A percentile compares a stretch with the other conserved stretches of the same genome.
Evolutionary conservation across 768 basidiomycete genomes (phyloP).

Genomic region (Piloderma croceum): DNA sequence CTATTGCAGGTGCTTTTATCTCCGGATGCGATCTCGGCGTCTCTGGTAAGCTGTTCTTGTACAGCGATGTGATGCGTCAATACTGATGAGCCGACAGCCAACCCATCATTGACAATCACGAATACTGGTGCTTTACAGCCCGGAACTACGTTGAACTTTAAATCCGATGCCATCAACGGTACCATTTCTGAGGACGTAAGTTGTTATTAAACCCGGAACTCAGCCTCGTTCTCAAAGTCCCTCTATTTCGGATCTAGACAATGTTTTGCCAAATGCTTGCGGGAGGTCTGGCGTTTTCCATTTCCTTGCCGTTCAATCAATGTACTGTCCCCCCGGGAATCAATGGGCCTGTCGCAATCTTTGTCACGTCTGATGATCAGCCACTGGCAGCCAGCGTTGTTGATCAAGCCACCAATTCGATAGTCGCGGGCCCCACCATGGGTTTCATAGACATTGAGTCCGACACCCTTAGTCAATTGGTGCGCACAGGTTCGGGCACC

Average conservation of each 20-base stretch:
- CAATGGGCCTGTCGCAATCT: constrained; percentile 73
- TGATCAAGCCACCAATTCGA: constrained; percentile 45
- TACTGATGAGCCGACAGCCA: constrained; percentile 34
- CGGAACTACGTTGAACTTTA: constrained; percentile 62
- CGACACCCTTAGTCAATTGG: constrained; percentile 46
- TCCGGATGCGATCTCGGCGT: constrained; percentile 62
- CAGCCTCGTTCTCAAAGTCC: constrained; percentile 6
- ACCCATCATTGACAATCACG: constrained; percentile 55
- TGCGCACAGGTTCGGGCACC: constrained; percentile 26
- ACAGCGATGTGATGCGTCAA: background rate
- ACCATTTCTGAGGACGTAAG: constrained; percentile 38
- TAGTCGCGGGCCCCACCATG: constrained; percentile 69
- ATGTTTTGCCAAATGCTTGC: constrained; percentile 74
- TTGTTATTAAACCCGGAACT: constrained; percentile 2
- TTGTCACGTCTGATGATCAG: constrained; percentile 55
- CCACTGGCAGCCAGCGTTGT: constrained; percentile 59
- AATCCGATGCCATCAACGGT: constrained; percentile 49
- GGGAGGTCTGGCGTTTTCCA: constrained; percentile 51
- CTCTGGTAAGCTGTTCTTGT: constrained; percentile 30
- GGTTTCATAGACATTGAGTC: constrained; percentile 59
- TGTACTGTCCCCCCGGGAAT: constrained; percentile 64
- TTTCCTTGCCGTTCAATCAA: constrained; percentile 51
- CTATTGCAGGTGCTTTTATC: constrained; percentile 64
- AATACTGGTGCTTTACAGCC: constrained; percentile 51
- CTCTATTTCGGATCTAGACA: constrained; percentile 27